phyloP scores from a whole-genome alignment of 768 basidiomycete species.

The Russula brevipes region DNA sequence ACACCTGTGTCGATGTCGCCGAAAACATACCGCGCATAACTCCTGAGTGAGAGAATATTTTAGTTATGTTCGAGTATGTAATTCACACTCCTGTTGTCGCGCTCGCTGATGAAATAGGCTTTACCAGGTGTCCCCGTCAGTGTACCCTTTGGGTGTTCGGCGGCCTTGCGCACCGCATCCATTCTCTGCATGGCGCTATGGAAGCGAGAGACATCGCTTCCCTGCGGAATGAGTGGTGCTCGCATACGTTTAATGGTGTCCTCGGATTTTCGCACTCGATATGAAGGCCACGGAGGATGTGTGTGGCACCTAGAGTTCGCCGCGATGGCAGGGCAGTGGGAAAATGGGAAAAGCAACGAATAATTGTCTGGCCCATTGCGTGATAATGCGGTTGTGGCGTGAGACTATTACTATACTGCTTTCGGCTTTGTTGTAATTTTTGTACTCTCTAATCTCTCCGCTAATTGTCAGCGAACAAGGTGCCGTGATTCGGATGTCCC shows the following conservation, averaged over 20 bases:
- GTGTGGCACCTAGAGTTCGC: no score
- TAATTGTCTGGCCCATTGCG: no score
- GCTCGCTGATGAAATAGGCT: not conserved
- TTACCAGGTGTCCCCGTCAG: not conserved
- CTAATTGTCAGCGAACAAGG: constrained; percentile 10
- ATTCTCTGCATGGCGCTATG: not conserved
- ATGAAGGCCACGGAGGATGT: no score
- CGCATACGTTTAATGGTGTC: not conserved
- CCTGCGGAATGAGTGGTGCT: not conserved
- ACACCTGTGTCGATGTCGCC: not conserved
- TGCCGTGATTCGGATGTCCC: not conserved
- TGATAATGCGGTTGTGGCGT: no score
- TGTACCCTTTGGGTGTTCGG: not conserved
- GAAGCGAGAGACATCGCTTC: not conserved
- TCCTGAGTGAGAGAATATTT: not conserved
- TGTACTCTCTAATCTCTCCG: not conserved
- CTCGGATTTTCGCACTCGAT: not conserved
- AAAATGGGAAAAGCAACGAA: no score
- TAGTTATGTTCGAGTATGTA: not conserved
- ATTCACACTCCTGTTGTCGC: not conserved
- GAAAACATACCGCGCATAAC: not conserved
- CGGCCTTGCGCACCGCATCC: not conserved
- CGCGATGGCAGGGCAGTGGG: no score
- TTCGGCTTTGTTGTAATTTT: not conserved
- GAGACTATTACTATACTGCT: not conserved